phyloP scores from a whole-genome alignment of 352 stramenopile genomes.

The Phytophthora brassicae region DNA sequence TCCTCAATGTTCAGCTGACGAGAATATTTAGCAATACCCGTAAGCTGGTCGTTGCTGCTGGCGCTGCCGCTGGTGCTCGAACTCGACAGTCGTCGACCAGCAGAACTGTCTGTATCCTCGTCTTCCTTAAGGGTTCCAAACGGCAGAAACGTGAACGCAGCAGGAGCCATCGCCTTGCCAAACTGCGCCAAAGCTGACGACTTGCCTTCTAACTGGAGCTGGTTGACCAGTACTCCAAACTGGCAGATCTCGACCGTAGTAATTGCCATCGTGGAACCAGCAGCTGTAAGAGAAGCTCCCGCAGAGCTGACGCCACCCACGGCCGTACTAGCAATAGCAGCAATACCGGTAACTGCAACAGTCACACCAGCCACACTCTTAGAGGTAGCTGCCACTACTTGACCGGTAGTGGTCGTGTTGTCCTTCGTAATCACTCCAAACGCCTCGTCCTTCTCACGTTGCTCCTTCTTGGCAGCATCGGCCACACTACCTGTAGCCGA shows the following conservation, averaged over 20 bases:
- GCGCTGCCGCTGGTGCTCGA: slow-evolving; percentile 27
- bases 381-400: slow-evolving; percentile 63
- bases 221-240: slow-evolving; percentile 77
- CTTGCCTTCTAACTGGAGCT: slow-evolving; percentile 72
- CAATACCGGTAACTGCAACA: slow-evolving; percentile 67
- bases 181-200: slow-evolving; percentile 70
- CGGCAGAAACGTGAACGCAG: slow-evolving; percentile 75
- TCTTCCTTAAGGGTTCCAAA: slow-evolving; percentile 61
- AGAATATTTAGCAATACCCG: slow-evolving; percentile 74
- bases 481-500: slow-evolving; percentile 35
- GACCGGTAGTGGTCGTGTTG: slow-evolving; percentile 52
- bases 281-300: slow-evolving; percentile 49
- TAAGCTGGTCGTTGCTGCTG: slow-evolving; percentile 15
- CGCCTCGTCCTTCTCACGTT: slow-evolving; percentile 45
- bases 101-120: slow-evolving; percentile 18
- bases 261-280: slow-evolving; percentile 63
- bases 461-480: slow-evolving; percentile 60
- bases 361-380: slow-evolving; percentile 73
- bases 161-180: slow-evolving; percentile 73
- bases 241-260: slow-evolving; percentile 81
- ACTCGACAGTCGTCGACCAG: slow-evolving; percentile 36
- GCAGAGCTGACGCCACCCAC: slow-evolving; percentile 43
- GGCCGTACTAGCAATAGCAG: slow-evolving; percentile 69
- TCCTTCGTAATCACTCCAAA: slow-evolving; percentile 70
- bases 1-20: slow-evolving; percentile 70